A percentile compares a stretch with the other conserved stretches of the same genome.
phyloP scores from a whole-genome alignment of 2,329 filamentous ascomycete species.

The Chaetoscypha palmicola region DNA sequence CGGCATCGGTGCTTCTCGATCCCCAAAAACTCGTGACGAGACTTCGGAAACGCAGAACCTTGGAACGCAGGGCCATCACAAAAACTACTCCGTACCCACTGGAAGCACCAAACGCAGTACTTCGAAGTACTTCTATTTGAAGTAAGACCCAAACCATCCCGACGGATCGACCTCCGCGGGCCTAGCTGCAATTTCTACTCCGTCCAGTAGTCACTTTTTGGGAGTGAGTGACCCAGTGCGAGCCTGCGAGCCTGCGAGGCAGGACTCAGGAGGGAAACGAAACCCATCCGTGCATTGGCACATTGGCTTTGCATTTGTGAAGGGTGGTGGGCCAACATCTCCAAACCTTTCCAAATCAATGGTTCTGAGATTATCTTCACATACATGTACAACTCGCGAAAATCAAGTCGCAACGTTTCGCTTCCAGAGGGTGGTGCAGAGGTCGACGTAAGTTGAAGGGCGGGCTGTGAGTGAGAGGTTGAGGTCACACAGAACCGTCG shows the following conservation, averaged over 20 bases:
- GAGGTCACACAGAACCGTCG: background rate
- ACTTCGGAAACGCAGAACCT: too few relatives aligned
- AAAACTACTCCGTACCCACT: background rate
- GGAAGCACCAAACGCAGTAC: too few relatives aligned
- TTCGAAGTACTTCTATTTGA: too few relatives aligned
- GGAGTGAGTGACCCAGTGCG: too few relatives aligned
- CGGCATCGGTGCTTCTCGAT: background rate
- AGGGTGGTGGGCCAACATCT: background rate
- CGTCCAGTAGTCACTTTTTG: background rate
- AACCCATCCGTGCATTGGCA: conserved; percentile 8
- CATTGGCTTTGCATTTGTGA: conserved; percentile 8
- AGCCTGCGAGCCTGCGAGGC: too few relatives aligned
- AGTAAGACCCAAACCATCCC: background rate
- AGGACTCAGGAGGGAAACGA: background rate
- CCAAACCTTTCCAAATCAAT: conserved; percentile 1
- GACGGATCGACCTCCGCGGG: background rate
- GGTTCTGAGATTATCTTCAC: background rate
- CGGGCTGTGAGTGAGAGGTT: background rate
- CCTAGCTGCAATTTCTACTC: background rate
- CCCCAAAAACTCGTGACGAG: conserved; percentile 2
- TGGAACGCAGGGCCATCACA: background rate
- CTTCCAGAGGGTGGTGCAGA: background rate
- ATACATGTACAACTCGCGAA: conserved; percentile 5
- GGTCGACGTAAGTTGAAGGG: background rate
- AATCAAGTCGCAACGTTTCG: conserved; percentile 2